Evolutionary conservation across 2,329 filamentous ascomycete genomes (phyloP), one percentile per base, ranked within the genome.

Genomic region (Neonectria magnoliae): DNA sequence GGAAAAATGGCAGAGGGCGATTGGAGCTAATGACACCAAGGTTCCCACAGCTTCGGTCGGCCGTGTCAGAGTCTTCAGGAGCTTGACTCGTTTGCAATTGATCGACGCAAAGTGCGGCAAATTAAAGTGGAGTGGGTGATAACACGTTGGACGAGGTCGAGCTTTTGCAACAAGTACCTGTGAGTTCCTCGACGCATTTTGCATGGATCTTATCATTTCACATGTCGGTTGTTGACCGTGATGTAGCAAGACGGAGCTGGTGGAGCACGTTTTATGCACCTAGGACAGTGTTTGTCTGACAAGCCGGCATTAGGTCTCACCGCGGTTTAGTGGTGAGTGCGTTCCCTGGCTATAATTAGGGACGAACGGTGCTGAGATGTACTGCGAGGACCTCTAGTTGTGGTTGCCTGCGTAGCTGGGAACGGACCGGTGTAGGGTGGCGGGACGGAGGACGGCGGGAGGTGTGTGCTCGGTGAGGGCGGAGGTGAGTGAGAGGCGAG

Each of bases 21-120:
- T 51, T 51, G 48, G 29, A 29, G 48, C 29, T 51, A 14, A 51
- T 51, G 48, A 51, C 48, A 51, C 36, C 48, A 33, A 18, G 9
- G 48, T 51, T 51, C 11, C 29, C 48, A 51, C 48, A n/a, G 11
- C 9, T 11, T 33, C 29, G 29, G 48, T 36, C 20, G 13, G 13
- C 27, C 13, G 29, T 31, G 48, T n/a, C 48, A 22, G n/a, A 51
- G 11, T 14, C 48, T 33, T 51, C 29, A 51, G 7, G 10, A 25
- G 4, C 47, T 48, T 33, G 48, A 51, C 16, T 51, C 48, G n/a
- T 22, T 51, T 33, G 48, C 27, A 20, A 18, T 20, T 20, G 48
- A 51, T 51, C 48, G 48, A 33, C 48, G n/a, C 48, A 14, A 20
- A 20, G 29, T 31, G 48, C 48, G 48, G 16, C 11, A 13, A 20